phyloP scores from a whole-genome alignment of 805 yeast species.

The Candida andamanensis region DNA sequence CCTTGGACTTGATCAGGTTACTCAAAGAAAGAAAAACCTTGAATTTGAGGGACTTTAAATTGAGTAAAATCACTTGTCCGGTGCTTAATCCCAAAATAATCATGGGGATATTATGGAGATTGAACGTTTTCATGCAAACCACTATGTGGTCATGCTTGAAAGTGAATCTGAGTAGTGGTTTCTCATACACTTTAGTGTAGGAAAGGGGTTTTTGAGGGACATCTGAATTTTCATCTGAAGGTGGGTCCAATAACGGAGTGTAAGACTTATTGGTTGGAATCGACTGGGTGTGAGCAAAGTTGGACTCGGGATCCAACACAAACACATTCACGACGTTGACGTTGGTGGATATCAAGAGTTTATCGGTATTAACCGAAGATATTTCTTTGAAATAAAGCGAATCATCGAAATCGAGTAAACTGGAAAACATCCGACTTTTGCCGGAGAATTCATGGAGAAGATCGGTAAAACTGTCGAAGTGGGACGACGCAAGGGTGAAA shows the following conservation, averaged over 20 bases:
- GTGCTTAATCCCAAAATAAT: constrained; percentile 57
- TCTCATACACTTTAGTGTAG: constrained; percentile 35
- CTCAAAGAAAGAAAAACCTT: constrained; percentile 24
- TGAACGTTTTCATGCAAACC: constrained; percentile 33
- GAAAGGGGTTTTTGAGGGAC: background rate
- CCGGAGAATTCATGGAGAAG: constrained; percentile 5
- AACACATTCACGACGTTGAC: constrained; percentile 47
- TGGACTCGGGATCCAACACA: constrained; percentile 24
- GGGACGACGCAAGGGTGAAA: background rate
- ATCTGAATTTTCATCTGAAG: background rate
- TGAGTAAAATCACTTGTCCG: constrained; percentile 64
- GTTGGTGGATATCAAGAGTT: constrained; percentile 42
- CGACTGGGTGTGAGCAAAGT: constrained; percentile 18
- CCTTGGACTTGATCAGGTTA: background rate
- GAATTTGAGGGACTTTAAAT: constrained; percentile 43
- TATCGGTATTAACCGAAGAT: constrained; percentile 8
- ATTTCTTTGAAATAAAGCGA: constrained; percentile 6
- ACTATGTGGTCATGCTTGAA: constrained; percentile 32
- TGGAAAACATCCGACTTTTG: constrained; percentile 7
- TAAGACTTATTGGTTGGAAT: constrained; percentile 17
- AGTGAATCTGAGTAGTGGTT: constrained; percentile 41
- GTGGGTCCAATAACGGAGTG: constrained; percentile 16
- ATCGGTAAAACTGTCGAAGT: constrained; percentile 5
- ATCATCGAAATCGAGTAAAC: constrained; percentile 7
- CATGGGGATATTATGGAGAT: constrained; percentile 35